Conservation (phyloP, 805 yeast genomes). For the Metschnikowia dekortorum region DNA sequence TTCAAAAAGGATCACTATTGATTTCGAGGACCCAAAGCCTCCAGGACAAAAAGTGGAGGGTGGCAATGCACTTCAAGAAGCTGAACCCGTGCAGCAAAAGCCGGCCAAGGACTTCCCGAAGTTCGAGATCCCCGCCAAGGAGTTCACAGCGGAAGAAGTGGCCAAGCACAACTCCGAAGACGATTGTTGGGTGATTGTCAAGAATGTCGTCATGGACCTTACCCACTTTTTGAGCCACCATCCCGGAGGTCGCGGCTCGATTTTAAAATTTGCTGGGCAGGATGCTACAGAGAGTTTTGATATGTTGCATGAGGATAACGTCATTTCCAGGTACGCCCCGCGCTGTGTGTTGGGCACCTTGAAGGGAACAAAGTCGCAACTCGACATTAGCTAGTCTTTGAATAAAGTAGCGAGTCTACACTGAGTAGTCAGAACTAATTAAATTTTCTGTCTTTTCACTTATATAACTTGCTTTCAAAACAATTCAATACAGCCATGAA, state of each 20-base stretch:
- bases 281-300: conserved; percentile 49
- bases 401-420: not conserved
- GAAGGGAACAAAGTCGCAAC: conserved; percentile 43
- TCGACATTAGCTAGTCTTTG: conserved; percentile 24
- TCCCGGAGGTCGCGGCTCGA: conserved; percentile 62
- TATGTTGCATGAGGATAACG: conserved; percentile 55
- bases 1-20: conserved; percentile 32
- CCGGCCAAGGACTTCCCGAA: conserved; percentile 7
- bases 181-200: conserved; percentile 54
- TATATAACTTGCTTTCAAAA: conserved; percentile 15
- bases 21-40: conserved; percentile 19
- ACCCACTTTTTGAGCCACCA: conserved; percentile 43
- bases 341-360: conserved; percentile 47
- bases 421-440: conserved; percentile 3
- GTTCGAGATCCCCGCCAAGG: conserved; percentile 44
- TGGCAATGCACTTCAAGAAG: not conserved
- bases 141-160: conserved; percentile 44
- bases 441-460: conserved; percentile 10
- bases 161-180: conserved; percentile 41
- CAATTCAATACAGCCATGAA: conserved; percentile 9
- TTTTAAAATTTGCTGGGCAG: conserved; percentile 43
- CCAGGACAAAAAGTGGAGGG: not conserved
- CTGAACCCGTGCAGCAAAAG: not conserved
- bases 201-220: conserved; percentile 48
- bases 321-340: conserved; percentile 46